A percentile compares a stretch with the other conserved stretches of the same genome.
These are phyloP conservation scores for Bryoglossum gracile DNA, from an alignment of 495 filamentous ascomycete species.

Conservation along the genomic window DNA sequence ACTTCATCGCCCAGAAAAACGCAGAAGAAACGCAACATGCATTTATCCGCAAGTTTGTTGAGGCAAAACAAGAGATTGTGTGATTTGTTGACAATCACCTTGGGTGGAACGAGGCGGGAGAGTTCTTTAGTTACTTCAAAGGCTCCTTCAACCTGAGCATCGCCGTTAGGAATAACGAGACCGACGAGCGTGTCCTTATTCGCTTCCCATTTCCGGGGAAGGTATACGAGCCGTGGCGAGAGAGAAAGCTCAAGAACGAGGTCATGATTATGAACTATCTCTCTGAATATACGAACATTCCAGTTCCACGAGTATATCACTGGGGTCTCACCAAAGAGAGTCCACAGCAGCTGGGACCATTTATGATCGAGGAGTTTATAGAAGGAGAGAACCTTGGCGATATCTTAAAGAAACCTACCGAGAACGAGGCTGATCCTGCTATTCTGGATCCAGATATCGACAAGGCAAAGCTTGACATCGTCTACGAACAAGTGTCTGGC, in stretches of 20 bases:
- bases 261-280: conserved; percentile 32
- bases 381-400: conserved; percentile 25
- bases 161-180: conserved; percentile 17
- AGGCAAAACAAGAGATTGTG: conserved; percentile 26
- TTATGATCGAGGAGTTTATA: conserved; percentile 40
- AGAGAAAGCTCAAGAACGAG: conserved; percentile 39
- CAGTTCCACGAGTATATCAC: conserved; percentile 31
- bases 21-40: conserved; percentile 11
- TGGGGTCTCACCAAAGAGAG: conserved; percentile 35
- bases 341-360: conserved; percentile 33
- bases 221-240: conserved; percentile 18
- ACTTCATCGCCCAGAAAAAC: conserved; percentile 16
- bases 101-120: conserved; percentile 16
- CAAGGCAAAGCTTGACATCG: conserved; percentile 26
- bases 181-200: conserved; percentile 17
- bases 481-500: conserved; percentile 32
- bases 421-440: conserved; percentile 24
- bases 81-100: conserved; percentile 24
- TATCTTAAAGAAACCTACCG: conserved; percentile 27
- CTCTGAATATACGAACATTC: conserved; percentile 33
- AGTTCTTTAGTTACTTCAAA: conserved; percentile 26
- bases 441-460: conserved; percentile 32
- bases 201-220: conserved; percentile 23
- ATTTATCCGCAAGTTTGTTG: conserved; percentile 22
- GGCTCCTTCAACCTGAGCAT: conserved; percentile 30